These are phyloP conservation scores for Silene latifolia DNA, from an alignment of 148 eudicot species.

Conservation along the genomic window DNA sequence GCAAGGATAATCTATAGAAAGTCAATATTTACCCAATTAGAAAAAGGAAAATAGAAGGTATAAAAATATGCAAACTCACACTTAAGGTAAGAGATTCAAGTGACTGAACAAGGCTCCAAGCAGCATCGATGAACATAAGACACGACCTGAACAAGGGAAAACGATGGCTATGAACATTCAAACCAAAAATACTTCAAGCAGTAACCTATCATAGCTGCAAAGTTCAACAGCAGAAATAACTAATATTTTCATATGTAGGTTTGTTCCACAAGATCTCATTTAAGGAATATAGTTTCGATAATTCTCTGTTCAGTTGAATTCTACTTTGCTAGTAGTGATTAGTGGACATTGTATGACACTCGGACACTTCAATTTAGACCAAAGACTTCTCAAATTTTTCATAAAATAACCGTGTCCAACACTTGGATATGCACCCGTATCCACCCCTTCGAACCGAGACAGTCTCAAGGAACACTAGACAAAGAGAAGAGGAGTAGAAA, in stretches of 20 bases:
- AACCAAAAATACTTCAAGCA: neutral
- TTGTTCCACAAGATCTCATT: no score
- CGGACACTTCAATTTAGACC: no score
- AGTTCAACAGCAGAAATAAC: neutral
- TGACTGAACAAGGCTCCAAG: slow-evolving; percentile 60
- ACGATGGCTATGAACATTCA: neutral
- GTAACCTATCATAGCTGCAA: neutral
- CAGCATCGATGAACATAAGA: slow-evolving; percentile 55
- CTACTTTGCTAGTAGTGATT: no score
- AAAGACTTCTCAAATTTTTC: no score
- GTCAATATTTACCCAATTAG: neutral
- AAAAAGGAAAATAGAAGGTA: slow-evolving; percentile 1
- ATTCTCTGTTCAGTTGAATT: no score
- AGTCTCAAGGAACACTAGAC: no score
- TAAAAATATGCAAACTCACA: slow-evolving; percentile 41
- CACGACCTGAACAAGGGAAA: slow-evolving; percentile 43
- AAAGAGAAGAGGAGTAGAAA: no score
- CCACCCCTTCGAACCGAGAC: no score
- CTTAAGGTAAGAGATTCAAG: slow-evolving; percentile 50
- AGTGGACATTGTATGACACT: no score
- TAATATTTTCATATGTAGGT: no score
- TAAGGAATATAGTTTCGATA: neutral
- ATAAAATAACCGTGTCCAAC: no score
- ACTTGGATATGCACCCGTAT: no score
- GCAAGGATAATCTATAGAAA: neutral